Evolutionary conservation across 2,329 filamentous ascomycete species (phyloP).

Genomic region (Fonsecaea monophora): DNA sequence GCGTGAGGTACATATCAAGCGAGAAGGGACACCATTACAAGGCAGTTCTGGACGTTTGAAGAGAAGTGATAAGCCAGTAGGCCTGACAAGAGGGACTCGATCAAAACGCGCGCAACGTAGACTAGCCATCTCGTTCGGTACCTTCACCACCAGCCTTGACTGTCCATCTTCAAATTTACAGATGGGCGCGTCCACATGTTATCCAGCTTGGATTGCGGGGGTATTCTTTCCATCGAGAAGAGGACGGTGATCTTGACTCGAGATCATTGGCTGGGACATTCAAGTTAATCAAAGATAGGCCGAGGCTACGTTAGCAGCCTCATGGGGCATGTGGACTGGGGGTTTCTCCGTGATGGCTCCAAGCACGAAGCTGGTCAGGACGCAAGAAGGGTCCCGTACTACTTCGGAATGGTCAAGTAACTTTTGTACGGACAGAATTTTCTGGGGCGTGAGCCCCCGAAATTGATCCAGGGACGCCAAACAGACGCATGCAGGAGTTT

Average conservation of each 20-base stretch:
- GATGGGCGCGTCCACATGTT: neutral
- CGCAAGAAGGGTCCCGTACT: too few species aligned
- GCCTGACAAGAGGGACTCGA: neutral
- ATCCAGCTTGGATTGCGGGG: neutral
- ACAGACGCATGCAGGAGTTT: neutral
- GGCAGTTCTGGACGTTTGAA: neutral
- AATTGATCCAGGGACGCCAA: neutral
- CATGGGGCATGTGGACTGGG: neutral
- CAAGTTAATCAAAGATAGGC: neutral
- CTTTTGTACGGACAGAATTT: neutral
- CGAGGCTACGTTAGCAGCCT: neutral
- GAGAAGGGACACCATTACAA: neutral
- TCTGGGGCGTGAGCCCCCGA: neutral
- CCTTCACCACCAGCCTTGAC: neutral
- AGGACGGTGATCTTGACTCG: neutral
- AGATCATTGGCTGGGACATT: neutral
- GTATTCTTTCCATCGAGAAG: neutral
- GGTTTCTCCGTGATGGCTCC: neutral
- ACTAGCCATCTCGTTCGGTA: neutral
- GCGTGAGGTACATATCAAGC: neutral
- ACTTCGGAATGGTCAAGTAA: neutral
- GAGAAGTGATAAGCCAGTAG: slow-evolving; percentile 1
- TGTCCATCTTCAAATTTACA: neutral
- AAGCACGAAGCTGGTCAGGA: neutral
- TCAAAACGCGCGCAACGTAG: slow-evolving; percentile 6